Evolutionary conservation across 768 basidiomycete genomes (phyloP).

Genomic region (Crucibulum laeve): DNA sequence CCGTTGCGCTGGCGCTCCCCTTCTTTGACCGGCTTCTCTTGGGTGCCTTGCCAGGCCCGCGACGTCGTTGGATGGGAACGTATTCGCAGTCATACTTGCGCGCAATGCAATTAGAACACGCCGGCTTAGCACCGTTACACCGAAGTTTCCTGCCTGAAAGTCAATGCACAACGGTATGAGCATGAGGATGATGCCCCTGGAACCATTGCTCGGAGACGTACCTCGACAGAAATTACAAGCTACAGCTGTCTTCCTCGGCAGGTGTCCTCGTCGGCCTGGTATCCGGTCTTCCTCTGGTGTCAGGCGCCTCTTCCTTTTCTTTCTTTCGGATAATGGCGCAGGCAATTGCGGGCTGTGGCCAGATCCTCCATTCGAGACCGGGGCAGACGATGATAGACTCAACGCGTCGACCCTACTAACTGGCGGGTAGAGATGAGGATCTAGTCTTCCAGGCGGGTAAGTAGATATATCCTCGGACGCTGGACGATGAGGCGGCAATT

Average conservation of each 20-base stretch:
- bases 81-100: conserved; percentile 53
- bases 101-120: conserved; percentile 57
- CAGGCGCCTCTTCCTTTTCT: conserved; percentile 4
- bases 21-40: conserved; percentile 52
- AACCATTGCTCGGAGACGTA: too few relatives aligned
- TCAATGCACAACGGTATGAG: too few relatives aligned
- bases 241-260: conserved; percentile 48
- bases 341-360: background rate
- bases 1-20: conserved; percentile 7
- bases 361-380: background rate
- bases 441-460: background rate
- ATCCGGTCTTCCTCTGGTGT: conserved; percentile 19
- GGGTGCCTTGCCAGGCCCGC: conserved; percentile 74
- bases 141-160: conserved; percentile 75
- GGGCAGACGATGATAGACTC: background rate
- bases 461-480: background rate
- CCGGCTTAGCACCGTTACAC: conserved; percentile 64
- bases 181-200: too few relatives aligned
- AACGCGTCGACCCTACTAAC: background rate
- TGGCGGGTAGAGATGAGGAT: background rate
- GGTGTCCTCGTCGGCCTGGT: conserved; percentile 16
- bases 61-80: conserved; percentile 45
- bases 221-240: conserved; percentile 82
- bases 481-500: background rate
- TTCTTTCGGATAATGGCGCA: conserved; percentile 14